phyloP scores from a whole-genome alignment of 352 stramenopile species.

The Globisporangium middletonii region DNA sequence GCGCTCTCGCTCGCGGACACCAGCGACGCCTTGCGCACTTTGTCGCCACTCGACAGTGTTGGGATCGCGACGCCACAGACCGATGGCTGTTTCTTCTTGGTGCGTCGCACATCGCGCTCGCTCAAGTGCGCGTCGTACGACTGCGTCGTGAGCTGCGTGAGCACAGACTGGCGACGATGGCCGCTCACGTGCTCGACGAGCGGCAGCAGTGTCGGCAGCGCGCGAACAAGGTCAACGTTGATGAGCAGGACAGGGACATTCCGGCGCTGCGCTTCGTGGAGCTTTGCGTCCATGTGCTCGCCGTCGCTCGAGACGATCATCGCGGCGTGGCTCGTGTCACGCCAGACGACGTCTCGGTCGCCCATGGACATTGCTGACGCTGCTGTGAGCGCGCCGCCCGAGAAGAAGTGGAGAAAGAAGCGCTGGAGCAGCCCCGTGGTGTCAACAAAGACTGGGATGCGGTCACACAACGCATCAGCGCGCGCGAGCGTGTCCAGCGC shows the following conservation, averaged over 20 bases:
- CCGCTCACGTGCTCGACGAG: conserved; percentile 13
- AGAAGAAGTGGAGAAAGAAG: conserved; percentile 47
- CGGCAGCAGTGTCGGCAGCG: conserved; percentile 7
- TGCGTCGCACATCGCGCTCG: neutral
- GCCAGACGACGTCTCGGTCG: conserved; percentile 5
- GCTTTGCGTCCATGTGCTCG: conserved; percentile 11
- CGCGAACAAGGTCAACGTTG: conserved; percentile 20
- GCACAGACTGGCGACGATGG: conserved; percentile 12
- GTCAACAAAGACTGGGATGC: conserved; percentile 42
- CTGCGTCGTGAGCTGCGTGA: conserved; percentile 11
- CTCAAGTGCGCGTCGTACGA: conserved; percentile 3
- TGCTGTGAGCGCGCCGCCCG: conserved; percentile 19
- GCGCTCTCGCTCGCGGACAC: too few relatives aligned
- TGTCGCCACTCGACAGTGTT: neutral
- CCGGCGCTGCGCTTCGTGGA: conserved; percentile 25
- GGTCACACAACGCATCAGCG: conserved; percentile 27
- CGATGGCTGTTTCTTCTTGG: neutral
- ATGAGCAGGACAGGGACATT: conserved; percentile 27
- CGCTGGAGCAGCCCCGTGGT: conserved; percentile 30
- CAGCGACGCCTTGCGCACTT: neutral
- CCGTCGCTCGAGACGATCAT: conserved; percentile 34
- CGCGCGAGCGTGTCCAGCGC: conserved; percentile 15
- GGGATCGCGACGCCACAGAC: neutral
- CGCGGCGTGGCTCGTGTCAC: conserved; percentile 10
- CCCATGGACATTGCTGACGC: conserved; percentile 6